Percentiles rank a stretch among this genome's conserved stretches.
phyloP scores from a whole-genome alignment of 1,284 basidiomycete genomes.

The Microbotryomycetes sp. region DNA sequence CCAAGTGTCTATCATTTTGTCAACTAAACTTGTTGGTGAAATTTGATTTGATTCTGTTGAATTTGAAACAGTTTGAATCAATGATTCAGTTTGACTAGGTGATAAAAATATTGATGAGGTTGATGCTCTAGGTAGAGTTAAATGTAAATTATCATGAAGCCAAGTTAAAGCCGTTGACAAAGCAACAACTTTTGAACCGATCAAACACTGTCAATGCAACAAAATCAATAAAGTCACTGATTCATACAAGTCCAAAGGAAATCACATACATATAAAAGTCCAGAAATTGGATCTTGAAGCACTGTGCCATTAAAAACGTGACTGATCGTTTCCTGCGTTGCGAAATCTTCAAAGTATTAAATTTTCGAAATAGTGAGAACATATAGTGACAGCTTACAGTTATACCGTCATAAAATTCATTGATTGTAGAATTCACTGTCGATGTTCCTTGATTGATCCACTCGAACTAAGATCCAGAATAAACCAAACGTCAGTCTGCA shows the following conservation, averaged over 20 bases:
- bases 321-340: slow-evolving; percentile 54
- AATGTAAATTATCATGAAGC: slow-evolving; percentile 57
- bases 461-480: slow-evolving; percentile 52
- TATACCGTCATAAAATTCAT: slow-evolving; percentile 48
- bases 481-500: too few species aligned
- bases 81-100: slow-evolving; percentile 23
- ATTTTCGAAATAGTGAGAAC: not conserved
- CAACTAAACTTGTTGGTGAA: slow-evolving; percentile 49
- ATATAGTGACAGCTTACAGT: slow-evolving; percentile 22
- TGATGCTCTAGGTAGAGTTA: slow-evolving; percentile 63
- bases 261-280: slow-evolving; percentile 55
- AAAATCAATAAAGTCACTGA: slow-evolving; percentile 33
- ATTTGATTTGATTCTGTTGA: slow-evolving; percentile 24
- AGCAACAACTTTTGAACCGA: slow-evolving; percentile 79
- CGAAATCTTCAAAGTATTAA: not conserved
- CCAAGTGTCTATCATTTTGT: slow-evolving; percentile 65
- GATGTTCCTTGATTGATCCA: slow-evolving; percentile 92
- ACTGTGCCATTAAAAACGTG: slow-evolving; percentile 74
- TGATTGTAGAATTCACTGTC: slow-evolving; percentile 62
- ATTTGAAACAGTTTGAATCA: slow-evolving; percentile 13
- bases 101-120: slow-evolving; percentile 58
- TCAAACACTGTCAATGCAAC: slow-evolving; percentile 73
- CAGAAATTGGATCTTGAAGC: slow-evolving; percentile 63
- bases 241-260: slow-evolving; percentile 22
- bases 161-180: slow-evolving; percentile 85